Conservation (phyloP, 2,329 filamentous ascomycete genomes). For the Talaromyces verruculosus region DNA sequence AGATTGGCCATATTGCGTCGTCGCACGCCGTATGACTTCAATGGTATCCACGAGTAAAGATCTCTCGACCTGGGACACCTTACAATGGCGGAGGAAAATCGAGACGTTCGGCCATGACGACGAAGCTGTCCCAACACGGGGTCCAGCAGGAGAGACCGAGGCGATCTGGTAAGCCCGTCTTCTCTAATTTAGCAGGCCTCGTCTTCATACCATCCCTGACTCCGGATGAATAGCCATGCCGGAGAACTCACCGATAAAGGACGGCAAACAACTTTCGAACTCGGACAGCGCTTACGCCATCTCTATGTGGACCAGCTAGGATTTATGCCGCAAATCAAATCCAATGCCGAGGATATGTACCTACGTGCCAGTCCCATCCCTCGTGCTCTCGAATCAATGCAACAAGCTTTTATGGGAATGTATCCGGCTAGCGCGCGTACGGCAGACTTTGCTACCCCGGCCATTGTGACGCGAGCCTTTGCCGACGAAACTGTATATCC, state of each 20-base stretch:
- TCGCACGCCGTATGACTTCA: slow-evolving; percentile 68
- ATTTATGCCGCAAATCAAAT: slow-evolving; percentile 65
- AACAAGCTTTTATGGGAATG: slow-evolving; percentile 72
- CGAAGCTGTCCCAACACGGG: slow-evolving; percentile 60
- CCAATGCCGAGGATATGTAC: slow-evolving; percentile 62
- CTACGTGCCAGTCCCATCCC: slow-evolving; percentile 73
- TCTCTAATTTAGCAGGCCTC: too few relatives aligned
- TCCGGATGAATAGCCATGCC: slow-evolving; percentile 39
- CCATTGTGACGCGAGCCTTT: slow-evolving; percentile 64
- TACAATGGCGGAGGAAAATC: slow-evolving; percentile 68
- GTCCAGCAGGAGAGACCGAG: slow-evolving; percentile 26
- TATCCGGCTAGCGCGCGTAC: slow-evolving; percentile 61
- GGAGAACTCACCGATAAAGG: slow-evolving; percentile 75
- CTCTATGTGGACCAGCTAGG: slow-evolving; percentile 74
- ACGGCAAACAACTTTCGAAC: slow-evolving; percentile 67
- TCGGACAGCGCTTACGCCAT: slow-evolving; percentile 66
- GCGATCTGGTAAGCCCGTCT: slow-evolving; percentile 67
- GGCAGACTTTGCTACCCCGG: slow-evolving; percentile 58
- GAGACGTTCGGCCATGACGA: slow-evolving; percentile 70
- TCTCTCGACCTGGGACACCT: slow-evolving; percentile 55
- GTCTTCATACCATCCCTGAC: neutral
- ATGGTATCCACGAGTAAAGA: slow-evolving; percentile 58
- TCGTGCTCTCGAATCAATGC: slow-evolving; percentile 73
- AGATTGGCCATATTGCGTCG: slow-evolving; percentile 89
- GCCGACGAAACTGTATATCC: slow-evolving; percentile 77